Percentiles rank a stretch among this genome's conserved stretches.
Conservation (phyloP, 2,329 filamentous ascomycete genomes). For the Penicillium sp. region DNA sequence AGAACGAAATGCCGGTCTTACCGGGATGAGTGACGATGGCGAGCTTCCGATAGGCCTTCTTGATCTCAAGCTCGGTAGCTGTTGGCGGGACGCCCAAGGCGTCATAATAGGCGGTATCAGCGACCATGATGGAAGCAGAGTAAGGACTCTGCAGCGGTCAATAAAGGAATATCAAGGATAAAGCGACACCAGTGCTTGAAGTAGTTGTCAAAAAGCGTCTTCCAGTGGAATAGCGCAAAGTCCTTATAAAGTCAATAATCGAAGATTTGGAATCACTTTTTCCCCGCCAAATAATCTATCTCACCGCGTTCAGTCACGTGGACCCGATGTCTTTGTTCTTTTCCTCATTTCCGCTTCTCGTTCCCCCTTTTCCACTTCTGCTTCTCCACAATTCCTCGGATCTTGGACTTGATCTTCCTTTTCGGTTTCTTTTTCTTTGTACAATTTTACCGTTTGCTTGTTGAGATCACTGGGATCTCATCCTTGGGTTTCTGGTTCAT, state of each 20-base stretch:
- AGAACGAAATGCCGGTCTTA: constrained; percentile 37
- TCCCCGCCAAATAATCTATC: background rate
- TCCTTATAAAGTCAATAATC: background rate
- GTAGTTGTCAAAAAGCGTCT: background rate
- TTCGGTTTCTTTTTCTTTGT: constrained; percentile 10
- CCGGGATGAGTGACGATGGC: constrained; percentile 92
- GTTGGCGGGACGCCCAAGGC: constrained; percentile 79
- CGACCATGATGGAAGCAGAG: constrained; percentile 63
- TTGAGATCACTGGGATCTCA: background rate
- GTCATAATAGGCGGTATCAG: constrained; percentile 87
- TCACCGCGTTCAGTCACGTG: constrained; percentile 1
- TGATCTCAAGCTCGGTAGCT: constrained; percentile 89
- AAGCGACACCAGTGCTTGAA: background rate
- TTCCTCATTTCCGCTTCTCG: constrained; percentile 1
- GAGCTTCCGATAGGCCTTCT: constrained; percentile 93
- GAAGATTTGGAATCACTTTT: background rate
- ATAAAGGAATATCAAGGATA: background rate
- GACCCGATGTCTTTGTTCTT: background rate
- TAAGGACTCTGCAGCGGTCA: background rate
- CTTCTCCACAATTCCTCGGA: constrained; percentile 4
- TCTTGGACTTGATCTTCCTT: background rate
- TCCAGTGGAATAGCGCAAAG: background rate
- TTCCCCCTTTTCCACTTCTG: constrained; percentile 6
- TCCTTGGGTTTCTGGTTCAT: constrained; percentile 3
- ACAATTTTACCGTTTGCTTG: background rate